Evolutionary conservation across 352 stramenopile genomes (phyloP).

Genomic region (Phytophthora fragariaefolia): DNA sequence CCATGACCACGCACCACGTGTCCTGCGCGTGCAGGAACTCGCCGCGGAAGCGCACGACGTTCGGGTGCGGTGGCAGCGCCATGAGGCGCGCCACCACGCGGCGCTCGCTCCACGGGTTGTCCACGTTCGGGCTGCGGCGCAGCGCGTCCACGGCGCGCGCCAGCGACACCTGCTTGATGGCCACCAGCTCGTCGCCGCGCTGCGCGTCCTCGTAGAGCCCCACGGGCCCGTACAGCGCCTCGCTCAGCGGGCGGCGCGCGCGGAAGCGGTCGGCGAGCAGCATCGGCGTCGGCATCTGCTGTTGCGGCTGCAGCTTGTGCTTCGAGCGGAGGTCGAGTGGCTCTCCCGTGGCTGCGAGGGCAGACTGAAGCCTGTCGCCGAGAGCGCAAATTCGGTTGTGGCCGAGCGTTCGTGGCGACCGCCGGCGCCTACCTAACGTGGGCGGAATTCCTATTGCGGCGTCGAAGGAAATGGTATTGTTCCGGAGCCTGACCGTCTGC

Average conservation of each 20-base stretch:
- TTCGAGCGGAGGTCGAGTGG: too few relatives aligned
- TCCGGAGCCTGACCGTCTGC: neutral
- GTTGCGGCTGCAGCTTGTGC: neutral
- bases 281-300: too few relatives aligned
- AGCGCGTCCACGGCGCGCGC: constrained; percentile 33
- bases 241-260: constrained; percentile 13
- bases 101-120: constrained; percentile 57
- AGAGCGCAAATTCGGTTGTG: constrained; percentile 1
- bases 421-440: neutral
- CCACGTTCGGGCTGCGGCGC: constrained; percentile 34
- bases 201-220: constrained; percentile 50
- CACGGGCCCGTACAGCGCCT: constrained; percentile 54
- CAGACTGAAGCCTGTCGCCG: neutral
- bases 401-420: neutral
- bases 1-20: constrained; percentile 62
- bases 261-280: constrained; percentile 24
- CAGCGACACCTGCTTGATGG: constrained; percentile 59
- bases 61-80: constrained; percentile 38
- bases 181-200: constrained; percentile 38
- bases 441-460: neutral
- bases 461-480: constrained; percentile 5
- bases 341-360: too few relatives aligned
- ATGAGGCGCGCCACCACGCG: constrained; percentile 33
- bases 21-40: constrained; percentile 51
- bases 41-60: constrained; percentile 49